Percentiles rank a stretch among this genome's conserved stretches.
Conservation (phyloP, 495 filamentous ascomycete species). For the Xylaria grammica region DNA sequence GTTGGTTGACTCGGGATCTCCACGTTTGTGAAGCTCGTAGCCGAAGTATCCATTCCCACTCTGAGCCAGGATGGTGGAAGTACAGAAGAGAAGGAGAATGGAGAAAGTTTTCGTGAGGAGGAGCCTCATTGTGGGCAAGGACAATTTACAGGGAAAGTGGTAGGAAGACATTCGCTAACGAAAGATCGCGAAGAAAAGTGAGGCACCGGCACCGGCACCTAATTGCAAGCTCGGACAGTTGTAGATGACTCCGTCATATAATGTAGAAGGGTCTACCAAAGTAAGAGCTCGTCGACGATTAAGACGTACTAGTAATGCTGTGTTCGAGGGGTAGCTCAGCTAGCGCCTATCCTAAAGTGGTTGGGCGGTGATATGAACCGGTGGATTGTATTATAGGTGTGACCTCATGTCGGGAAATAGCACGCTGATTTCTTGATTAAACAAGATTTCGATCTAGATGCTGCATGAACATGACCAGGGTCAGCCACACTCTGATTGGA, state of each 20-base stretch:
- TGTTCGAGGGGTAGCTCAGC: background rate
- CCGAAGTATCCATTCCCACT: conserved; percentile 56
- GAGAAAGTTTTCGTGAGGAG: conserved; percentile 30
- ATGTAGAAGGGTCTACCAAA: background rate
- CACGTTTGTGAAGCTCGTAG: conserved; percentile 55
- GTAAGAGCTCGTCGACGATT: background rate
- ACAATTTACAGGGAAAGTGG: background rate
- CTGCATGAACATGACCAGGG: background rate
- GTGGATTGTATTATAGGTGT: background rate
- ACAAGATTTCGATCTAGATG: background rate
- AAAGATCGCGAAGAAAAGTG: background rate
- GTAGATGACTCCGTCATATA: background rate
- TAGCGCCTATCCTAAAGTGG: background rate
- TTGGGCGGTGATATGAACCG: background rate
- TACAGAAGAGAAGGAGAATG: conserved; percentile 31
- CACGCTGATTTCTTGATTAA: background rate
- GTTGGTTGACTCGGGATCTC: conserved; percentile 51
- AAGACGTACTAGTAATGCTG: background rate
- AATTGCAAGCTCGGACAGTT: background rate
- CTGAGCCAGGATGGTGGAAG: conserved; percentile 29
- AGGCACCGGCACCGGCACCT: background rate
- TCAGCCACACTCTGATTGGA: background rate
- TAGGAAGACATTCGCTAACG: background rate
- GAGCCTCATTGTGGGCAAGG: conserved; percentile 31
- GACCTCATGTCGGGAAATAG: background rate